A percentile compares a stretch with the other conserved stretches of the same genome.
These are phyloP conservation scores for Zalaria obscura DNA, from an alignment of 2,329 filamentous ascomycete genomes.

Conservation along the genomic window DNA sequence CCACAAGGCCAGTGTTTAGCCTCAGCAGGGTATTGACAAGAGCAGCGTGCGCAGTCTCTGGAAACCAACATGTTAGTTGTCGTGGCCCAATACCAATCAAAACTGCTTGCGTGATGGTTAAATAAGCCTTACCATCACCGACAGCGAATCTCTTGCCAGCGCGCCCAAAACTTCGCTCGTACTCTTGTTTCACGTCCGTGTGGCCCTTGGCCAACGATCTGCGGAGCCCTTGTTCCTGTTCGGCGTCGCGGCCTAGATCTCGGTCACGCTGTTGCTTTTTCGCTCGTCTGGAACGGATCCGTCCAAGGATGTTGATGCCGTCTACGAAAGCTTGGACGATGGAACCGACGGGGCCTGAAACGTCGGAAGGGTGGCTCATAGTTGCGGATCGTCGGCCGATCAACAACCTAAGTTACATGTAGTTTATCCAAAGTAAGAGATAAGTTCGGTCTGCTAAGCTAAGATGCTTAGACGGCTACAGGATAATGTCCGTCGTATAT, in stretches of 20 bases:
- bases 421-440: too few relatives aligned
- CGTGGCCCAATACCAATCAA: conserved; percentile 6
- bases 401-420: too few relatives aligned
- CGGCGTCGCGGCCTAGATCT: conserved; percentile 11
- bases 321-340: neutral
- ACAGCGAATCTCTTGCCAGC: conserved; percentile 25
- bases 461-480: too few relatives aligned
- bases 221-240: conserved; percentile 24
- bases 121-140: conserved; percentile 23
- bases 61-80: conserved; percentile 3
- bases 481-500: too few relatives aligned
- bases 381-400: too few relatives aligned
- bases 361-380: too few relatives aligned
- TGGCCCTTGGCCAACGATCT: conserved; percentile 26
- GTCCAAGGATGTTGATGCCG: neutral
- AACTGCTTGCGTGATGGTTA: neutral
- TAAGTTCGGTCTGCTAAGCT: too few relatives aligned
- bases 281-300: neutral
- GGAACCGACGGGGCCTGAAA: neutral
- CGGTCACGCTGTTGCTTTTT: neutral
- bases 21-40: conserved; percentile 31
- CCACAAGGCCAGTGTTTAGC: conserved; percentile 32
- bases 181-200: conserved; percentile 27
- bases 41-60: conserved; percentile 30
- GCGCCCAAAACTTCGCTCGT: conserved; percentile 22